Evolutionary conservation across 257 asterid genomes (phyloP).

Genomic region (Verbascum thapsus): DNA sequence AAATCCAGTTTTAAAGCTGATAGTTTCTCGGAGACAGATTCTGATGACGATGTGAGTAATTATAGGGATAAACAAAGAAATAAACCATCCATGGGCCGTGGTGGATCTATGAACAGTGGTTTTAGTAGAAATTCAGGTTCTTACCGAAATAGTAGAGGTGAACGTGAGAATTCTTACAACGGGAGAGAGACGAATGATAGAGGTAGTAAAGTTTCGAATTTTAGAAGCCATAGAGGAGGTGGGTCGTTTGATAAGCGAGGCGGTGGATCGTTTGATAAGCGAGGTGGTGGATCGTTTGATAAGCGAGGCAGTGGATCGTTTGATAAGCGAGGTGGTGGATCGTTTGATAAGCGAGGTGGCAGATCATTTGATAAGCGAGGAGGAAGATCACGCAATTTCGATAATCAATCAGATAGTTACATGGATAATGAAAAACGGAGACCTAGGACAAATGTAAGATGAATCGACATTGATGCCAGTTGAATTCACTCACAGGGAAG

Average conservation of each 20-base stretch:
- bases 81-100: slow-evolving; percentile 27
- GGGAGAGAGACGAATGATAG: slow-evolving; percentile 34
- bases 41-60: slow-evolving; percentile 42
- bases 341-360: slow-evolving; percentile 44
- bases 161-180: slow-evolving; percentile 33
- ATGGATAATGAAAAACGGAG: slow-evolving; percentile 53
- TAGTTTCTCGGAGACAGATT: slow-evolving; percentile 46
- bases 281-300: slow-evolving; percentile 45
- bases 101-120: slow-evolving; percentile 37
- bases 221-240: slow-evolving; percentile 39
- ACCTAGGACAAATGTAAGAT: slow-evolving; percentile 76
- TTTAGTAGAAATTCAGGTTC: slow-evolving; percentile 43
- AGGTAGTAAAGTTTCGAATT: slow-evolving; percentile 30
- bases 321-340: slow-evolving; percentile 47
- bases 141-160: slow-evolving; percentile 39
- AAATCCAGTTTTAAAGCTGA: slow-evolving; percentile 35
- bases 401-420: slow-evolving; percentile 44
- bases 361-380: slow-evolving; percentile 50
- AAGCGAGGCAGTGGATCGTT: slow-evolving; percentile 49
- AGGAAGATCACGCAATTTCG: slow-evolving; percentile 43
- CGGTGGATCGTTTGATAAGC: slow-evolving; percentile 45
- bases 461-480: slow-evolving; percentile 12
- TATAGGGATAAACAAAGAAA: slow-evolving; percentile 35
- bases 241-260: slow-evolving; percentile 49
- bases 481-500: background rate